Percentiles rank a stretch among this genome's conserved stretches.
These are phyloP conservation scores for Ogataea ramenticola DNA, from an alignment of 805 yeast genomes.

Conservation along the genomic window DNA sequence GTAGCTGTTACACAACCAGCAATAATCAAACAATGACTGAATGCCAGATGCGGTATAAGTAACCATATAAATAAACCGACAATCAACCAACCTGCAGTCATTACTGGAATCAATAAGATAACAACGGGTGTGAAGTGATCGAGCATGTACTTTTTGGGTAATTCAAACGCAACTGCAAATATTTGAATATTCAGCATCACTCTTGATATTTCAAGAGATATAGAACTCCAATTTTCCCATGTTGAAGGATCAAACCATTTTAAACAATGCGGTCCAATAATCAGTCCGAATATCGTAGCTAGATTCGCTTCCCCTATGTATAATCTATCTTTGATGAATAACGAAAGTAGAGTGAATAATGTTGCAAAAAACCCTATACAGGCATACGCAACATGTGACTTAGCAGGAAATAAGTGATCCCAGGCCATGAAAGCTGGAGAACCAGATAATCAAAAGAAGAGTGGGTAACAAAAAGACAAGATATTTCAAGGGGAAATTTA, in stretches of 20 bases:
- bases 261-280: constrained; percentile 53
- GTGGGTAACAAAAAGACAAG: too few species aligned
- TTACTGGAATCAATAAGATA: constrained; percentile 56
- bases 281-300: constrained; percentile 54
- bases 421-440: constrained; percentile 21
- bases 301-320: constrained; percentile 64
- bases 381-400: constrained; percentile 39
- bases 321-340: constrained; percentile 49
- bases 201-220: constrained; percentile 53
- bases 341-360: constrained; percentile 51
- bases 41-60: constrained; percentile 49
- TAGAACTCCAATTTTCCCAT: constrained; percentile 49
- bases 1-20: constrained; percentile 73
- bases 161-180: constrained; percentile 65
- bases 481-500: too few species aligned
- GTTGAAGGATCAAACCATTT: constrained; percentile 49
- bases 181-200: constrained; percentile 65
- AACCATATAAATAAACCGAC: constrained; percentile 58
- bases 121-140: constrained; percentile 51
- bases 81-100: constrained; percentile 65
- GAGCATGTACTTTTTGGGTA: constrained; percentile 59
- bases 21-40: constrained; percentile 50
- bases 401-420: constrained; percentile 24
- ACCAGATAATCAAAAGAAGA: too few species aligned
- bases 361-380: constrained; percentile 56